phyloP scores from a whole-genome alignment of 164 flowering plant genomes.

The Piper betle region DNA sequence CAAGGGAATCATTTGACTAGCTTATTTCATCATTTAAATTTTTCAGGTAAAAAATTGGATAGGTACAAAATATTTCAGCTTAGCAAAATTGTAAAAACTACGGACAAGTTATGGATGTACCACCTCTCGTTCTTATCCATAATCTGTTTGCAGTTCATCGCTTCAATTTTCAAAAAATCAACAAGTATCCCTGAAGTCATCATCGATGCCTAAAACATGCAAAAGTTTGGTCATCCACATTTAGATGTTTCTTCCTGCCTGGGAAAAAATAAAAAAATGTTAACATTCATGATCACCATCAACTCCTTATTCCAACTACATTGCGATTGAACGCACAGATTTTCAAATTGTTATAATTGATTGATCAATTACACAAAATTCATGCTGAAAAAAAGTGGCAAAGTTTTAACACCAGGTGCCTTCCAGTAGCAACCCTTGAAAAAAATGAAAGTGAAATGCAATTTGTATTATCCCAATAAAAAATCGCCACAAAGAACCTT shows the following conservation, averaged over 20 bases:
- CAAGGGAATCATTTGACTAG: background rate
- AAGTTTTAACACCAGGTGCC: no score
- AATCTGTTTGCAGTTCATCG: slow-evolving; percentile 2
- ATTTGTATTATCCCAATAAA: no score
- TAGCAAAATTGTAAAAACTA: background rate
- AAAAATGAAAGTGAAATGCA: no score
- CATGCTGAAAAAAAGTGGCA: no score
- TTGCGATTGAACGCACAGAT: no score
- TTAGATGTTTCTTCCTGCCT: slow-evolving; percentile 1
- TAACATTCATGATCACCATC: no score
- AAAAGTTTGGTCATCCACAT: background rate
- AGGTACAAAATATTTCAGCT: background rate
- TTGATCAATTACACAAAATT: no score
- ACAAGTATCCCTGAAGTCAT: background rate
- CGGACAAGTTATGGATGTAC: background rate
- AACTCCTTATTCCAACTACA: no score
- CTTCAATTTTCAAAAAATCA: slow-evolving; percentile 1
- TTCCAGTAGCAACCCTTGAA: no score
- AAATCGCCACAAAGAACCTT: no score
- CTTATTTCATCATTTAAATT: background rate
- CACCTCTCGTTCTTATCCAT: slow-evolving; percentile 13
- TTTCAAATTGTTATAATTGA: no score
- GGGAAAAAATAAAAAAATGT: background rate
- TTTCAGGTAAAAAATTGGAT: no score
- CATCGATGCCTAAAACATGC: background rate